These are phyloP conservation scores for Poteriospumella lacustris DNA, from an alignment of 108 stramenopile species.

Conservation along the genomic window DNA sequence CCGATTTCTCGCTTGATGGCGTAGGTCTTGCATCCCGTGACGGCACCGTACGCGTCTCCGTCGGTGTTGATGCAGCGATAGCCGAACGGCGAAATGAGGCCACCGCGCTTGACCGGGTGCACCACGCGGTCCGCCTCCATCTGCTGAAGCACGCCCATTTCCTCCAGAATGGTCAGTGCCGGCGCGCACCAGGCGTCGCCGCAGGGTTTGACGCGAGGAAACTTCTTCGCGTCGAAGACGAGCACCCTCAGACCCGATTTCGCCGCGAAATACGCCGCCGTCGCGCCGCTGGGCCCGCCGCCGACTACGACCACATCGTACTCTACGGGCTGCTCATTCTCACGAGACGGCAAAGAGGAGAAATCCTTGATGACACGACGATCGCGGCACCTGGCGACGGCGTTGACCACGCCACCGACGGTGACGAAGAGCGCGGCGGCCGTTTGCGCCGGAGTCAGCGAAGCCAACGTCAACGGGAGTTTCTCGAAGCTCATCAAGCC, in stretches of 20 bases:
- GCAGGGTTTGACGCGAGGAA: slow-evolving; percentile 27
- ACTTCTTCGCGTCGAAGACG: slow-evolving; percentile 18
- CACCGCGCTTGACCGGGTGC: slow-evolving; percentile 12
- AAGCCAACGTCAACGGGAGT: too few species aligned
- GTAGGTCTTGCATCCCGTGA: slow-evolving; percentile 29
- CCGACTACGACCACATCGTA: slow-evolving; percentile 35
- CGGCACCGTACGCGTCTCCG: background rate
- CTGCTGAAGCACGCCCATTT: slow-evolving; percentile 32
- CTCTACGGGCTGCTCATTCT: too few species aligned
- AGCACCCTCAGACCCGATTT: background rate
- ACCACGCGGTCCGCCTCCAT: slow-evolving; percentile 31
- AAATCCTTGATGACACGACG: too few species aligned
- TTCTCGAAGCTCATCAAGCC: too few species aligned
- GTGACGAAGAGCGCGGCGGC: too few species aligned
- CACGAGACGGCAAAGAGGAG: too few species aligned
- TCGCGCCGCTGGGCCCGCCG: slow-evolving; percentile 31
- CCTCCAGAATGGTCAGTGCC: slow-evolving; percentile 33
- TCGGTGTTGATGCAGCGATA: slow-evolving; percentile 28
- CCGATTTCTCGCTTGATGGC: slow-evolving; percentile 31
- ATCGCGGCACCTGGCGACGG: too few species aligned
- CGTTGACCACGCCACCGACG: too few species aligned
- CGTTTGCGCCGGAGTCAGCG: too few species aligned
- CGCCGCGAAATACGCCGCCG: slow-evolving; percentile 30
- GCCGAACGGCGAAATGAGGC: slow-evolving; percentile 32
- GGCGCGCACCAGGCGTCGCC: slow-evolving; percentile 39